Base-by-base conservation (phyloP, 768 basidiomycete genomes). In the Galerina sulciceps region DNA sequence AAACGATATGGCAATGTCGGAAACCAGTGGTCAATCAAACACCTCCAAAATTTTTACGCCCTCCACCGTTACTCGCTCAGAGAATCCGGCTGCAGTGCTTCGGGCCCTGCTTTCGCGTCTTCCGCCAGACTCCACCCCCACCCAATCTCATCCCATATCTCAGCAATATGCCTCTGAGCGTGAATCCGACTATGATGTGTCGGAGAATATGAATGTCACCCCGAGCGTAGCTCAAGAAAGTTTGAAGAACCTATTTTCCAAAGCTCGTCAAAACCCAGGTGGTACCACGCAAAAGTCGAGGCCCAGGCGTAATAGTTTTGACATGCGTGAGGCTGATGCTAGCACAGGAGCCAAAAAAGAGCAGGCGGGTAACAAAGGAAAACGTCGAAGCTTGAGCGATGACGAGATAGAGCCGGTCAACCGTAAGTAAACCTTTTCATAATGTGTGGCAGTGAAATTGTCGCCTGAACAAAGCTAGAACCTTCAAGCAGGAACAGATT, bases 211-310 rank as follows among this genome's bases (percentile, higher is more conserved):
- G 2, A 64, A 71, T 49, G 69, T 68, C 36, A 71, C 74, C 9
- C 79, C 80, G 26, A 86, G 83, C 55, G 65, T 81, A 50, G 81
- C 83, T 15, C 82, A 81, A 46, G 82, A 85, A 62, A 87, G 79
- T 67, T 67, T 91, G 45, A 88, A 79, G 67, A 80, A 84, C 57
- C 76, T 92, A 31, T 90, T 92, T 67, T 83, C 83, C n/a, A 80
- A 79, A 55, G 88, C 86, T 2, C 74, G 85, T 46, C 83, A 85
- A 38, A 85, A 88, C 18, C 81, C 88, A 0, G 87, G 84, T 2
- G 80, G 83, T 62, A 89, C 87, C 4, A 87, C 90, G 2, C 79
- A 81, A 67, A 90, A 86, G 69, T 66, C 58, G 18, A 72, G 62
- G 59, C 65, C 54, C 37, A 72, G 53, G 50, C 74, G 85, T 68